Percentiles rank a stretch among this genome's conserved stretches.
Conservation (phyloP, 2,329 filamentous ascomycete species). For the Cladosporium halotolerans region DNA sequence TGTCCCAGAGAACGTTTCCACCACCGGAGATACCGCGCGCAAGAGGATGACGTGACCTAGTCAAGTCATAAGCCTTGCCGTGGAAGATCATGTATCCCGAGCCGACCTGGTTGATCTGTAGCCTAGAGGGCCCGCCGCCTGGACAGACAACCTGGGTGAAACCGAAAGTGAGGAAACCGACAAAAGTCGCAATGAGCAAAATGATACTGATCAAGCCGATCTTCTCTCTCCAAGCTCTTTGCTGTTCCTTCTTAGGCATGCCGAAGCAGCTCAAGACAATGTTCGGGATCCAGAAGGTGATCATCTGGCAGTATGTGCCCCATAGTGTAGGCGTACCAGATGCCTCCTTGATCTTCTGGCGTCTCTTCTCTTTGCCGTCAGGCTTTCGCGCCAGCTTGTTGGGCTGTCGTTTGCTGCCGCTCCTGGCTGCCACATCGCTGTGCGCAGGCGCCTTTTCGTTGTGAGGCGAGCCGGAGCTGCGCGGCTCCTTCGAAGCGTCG, state of each 20-base stretch:
- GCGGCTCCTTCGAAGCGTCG: slow-evolving; percentile 37
- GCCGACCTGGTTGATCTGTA: slow-evolving; percentile 77
- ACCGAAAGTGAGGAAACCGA: slow-evolving; percentile 94
- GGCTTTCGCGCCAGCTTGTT: slow-evolving; percentile 53
- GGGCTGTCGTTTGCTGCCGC: slow-evolving; percentile 23
- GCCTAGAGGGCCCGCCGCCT: slow-evolving; percentile 56
- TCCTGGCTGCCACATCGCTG: slow-evolving; percentile 26
- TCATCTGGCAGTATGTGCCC: slow-evolving; percentile 88
- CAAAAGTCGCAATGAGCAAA: slow-evolving; percentile 74
- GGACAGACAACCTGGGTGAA: slow-evolving; percentile 88
- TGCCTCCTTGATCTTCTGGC: slow-evolving; percentile 55
- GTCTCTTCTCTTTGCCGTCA: slow-evolving; percentile 54
- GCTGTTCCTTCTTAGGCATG: slow-evolving; percentile 76
- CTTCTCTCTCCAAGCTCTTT: slow-evolving; percentile 94
- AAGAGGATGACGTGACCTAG: slow-evolving; percentile 67
- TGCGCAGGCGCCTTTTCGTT: slow-evolving; percentile 23
- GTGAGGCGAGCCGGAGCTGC: slow-evolving; percentile 34
- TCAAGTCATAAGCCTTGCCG: slow-evolving; percentile 80
- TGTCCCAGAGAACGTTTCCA: slow-evolving; percentile 79
- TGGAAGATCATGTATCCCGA: slow-evolving; percentile 93
- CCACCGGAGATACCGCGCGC: slow-evolving; percentile 69
- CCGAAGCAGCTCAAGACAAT: slow-evolving; percentile 80
- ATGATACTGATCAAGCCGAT: slow-evolving; percentile 96
- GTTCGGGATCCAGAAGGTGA: slow-evolving; percentile 93
- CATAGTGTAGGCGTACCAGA: slow-evolving; percentile 78